phyloP scores from a whole-genome alignment of 2,329 filamentous ascomycete species.

The Xylariaceae sp. region DNA sequence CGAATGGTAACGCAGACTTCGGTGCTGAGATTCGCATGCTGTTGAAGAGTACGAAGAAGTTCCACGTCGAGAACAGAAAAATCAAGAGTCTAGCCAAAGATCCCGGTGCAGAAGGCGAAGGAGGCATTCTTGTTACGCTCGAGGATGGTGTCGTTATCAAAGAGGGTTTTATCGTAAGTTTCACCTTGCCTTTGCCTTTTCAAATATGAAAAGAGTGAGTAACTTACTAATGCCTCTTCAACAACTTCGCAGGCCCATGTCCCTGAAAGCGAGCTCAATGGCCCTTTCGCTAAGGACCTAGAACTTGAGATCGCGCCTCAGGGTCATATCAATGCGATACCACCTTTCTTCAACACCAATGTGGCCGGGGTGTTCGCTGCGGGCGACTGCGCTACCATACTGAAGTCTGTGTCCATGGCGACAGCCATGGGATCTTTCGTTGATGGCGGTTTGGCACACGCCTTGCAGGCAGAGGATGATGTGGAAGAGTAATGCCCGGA shows the following conservation, averaged over 20 bases:
- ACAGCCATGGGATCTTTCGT: slow-evolving; percentile 24
- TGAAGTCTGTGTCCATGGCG: slow-evolving; percentile 25
- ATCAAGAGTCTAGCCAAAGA: slow-evolving; percentile 18
- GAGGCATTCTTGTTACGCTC: slow-evolving; percentile 24
- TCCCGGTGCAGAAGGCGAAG: slow-evolving; percentile 15
- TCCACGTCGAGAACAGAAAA: slow-evolving; percentile 35
- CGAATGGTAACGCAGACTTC: slow-evolving; percentile 39
- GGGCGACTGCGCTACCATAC: slow-evolving; percentile 42
- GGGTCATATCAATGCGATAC: slow-evolving; percentile 41
- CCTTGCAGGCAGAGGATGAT: slow-evolving; percentile 23
- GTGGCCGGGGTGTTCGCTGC: slow-evolving; percentile 50
- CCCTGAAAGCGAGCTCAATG: slow-evolving; percentile 36
- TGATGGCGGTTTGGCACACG: slow-evolving; percentile 21
- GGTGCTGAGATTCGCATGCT: slow-evolving; percentile 23
- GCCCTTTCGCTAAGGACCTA: slow-evolving; percentile 40
- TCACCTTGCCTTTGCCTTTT: not conserved
- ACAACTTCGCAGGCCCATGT: slow-evolving; percentile 35
- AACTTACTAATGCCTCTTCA: not conserved
- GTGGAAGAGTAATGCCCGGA: slow-evolving; percentile 17
- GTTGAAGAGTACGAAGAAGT: slow-evolving; percentile 30
- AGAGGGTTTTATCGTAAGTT: slow-evolving; percentile 37
- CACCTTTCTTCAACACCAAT: slow-evolving; percentile 47
- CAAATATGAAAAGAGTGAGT: not conserved
- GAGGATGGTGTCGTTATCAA: slow-evolving; percentile 34
- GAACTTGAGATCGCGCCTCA: slow-evolving; percentile 38